A percentile compares a stretch with the other conserved stretches of the same genome.
These are phyloP conservation scores for Auriscalpium microsporum DNA, from an alignment of 768 basidiomycete genomes.

Conservation along the genomic window DNA sequence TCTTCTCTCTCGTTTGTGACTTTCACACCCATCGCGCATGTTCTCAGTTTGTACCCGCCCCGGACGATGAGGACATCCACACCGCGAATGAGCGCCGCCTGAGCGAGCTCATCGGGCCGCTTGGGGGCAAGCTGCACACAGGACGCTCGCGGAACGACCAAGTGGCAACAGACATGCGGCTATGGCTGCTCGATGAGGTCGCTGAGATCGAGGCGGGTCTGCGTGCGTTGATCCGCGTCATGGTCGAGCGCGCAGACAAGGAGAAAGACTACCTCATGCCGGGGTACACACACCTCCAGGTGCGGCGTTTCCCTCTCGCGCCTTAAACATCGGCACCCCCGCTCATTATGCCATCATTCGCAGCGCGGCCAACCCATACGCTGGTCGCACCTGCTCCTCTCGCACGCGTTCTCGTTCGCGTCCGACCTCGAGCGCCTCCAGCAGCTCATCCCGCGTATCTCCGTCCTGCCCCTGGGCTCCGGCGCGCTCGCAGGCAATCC, in stretches of 20 bases:
- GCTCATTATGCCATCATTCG: background rate
- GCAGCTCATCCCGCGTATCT: conserved; percentile 82
- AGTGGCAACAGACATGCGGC: conserved; percentile 95
- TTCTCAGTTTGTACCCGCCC: conserved; percentile 58
- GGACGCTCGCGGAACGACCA: conserved; percentile 97
- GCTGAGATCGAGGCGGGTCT: conserved; percentile 57
- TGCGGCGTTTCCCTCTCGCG: conserved; percentile 24
- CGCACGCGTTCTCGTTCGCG: conserved; percentile 91
- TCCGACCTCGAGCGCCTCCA: conserved; percentile 79
- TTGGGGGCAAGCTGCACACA: conserved; percentile 95
- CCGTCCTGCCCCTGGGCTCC: conserved; percentile 87
- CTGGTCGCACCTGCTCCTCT: conserved; percentile 95
- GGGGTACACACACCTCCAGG: conserved; percentile 97
- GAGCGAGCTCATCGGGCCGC: conserved; percentile 84
- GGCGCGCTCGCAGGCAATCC: conserved; percentile 97
- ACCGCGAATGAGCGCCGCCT: conserved; percentile 96
- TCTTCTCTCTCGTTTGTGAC: background rate
- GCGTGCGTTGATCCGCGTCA: conserved; percentile 73
- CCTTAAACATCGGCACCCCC: background rate
- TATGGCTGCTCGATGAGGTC: conserved; percentile 87
- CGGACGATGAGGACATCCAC: conserved; percentile 98
- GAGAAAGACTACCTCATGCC: conserved; percentile 89
- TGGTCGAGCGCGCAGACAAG: conserved; percentile 88
- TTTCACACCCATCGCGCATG: background rate
- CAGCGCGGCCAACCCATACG: conserved; percentile 97